Evolutionary conservation across 495 filamentous ascomycete species (phyloP), one percentile per base, ranked within the genome.

Genomic region (Hypoxylon rickii): DNA sequence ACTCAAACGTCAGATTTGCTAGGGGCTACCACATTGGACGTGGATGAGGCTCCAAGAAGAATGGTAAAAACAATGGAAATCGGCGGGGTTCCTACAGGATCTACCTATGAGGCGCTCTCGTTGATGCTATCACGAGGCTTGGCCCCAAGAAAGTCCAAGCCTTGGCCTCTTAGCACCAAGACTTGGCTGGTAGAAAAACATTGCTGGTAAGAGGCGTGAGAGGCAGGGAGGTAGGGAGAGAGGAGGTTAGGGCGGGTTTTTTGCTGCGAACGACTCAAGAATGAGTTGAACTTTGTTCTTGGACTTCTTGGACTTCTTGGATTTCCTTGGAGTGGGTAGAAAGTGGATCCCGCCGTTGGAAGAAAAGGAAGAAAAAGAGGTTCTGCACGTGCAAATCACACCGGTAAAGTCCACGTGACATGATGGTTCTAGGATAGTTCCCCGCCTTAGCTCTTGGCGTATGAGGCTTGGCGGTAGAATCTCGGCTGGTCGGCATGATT

Each of bases 121-220:
- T 20, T 31, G 16, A 42, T 33, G 22, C 26, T 26, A 51, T 43
- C 32, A 51, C 12, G 18, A 32, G 33, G 34, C 60, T 55, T 59
- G 55, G 60, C 40, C 33, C 60, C 45, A 55, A 55, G 55, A 20
- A 8, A 0, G 45, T 29, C 34, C 44, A 51, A 51, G 45, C 29
- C 60, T 64, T 64, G 60, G 60, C 55, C 12, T 46, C 43, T 51
- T 22, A 58, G 20, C 40, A 49, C 49, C 34, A 59, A 55, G 54
- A 40, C 50, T 64, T 59, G 45, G 53, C 44, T 43, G 24, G 13
- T 18, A 33, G 42, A 37, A 51, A 8, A 45, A 12, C 38, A n/a
- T 43, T 24, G 8, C 29, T 56, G 10, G 18, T 56, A 19, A 51
- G 44, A 54, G 39, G 39, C 34, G 44, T 18, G 7, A 26, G 26